Base-by-base conservation (phyloP, 306 rosid species). In the Glycine tomentella region DNA sequence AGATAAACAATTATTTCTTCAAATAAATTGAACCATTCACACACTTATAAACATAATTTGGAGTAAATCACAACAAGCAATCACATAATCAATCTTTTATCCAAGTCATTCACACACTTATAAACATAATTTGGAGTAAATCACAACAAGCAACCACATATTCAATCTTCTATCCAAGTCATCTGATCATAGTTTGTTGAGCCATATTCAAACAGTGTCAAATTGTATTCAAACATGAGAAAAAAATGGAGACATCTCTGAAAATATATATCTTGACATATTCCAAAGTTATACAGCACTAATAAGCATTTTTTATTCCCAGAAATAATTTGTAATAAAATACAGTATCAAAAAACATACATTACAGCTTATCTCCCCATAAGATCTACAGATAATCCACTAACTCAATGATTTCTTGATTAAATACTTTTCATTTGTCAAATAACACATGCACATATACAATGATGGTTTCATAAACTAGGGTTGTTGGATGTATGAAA, bases 261-360 rank as follows among this genome's bases (percentile, higher is more conserved):
- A 38, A 25, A n/a, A n/a, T 17, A 71, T 5, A 1, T 16, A 71
- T 48, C 77, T 59, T 59, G 31, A 70, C 77, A 79, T 58, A 16
- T 59, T 44, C 72, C 20, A 58, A 46, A 69, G 50, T 45, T 57
- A 59, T 58, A 40, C 16, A 71, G 64, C 65, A 48, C 8, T 4
- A 31, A 16, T 17, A 61, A 49, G 71, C 36, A 58, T 59, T 20
- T 51, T 8, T 12, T 9, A 59, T 33, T 16, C 16, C 53, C 3
- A 61, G 11, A 72, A 71, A 61, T 49, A 61, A 72, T 15, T 36
- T 55, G 16, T 38, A 62, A 13, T 50, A 36, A 56, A 72, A 53
- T 73, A 74, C 7, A 13, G 44, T 5, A 81, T 12, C 15, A 68
- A 48, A 67, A 67, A 48, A 56, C 70, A 42, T 33, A 81, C 42